Evolutionary conservation across 1,284 basidiomycete genomes (phyloP), one percentile per base, ranked within the genome.

Genomic region (Tranzscheliella williamsii): DNA sequence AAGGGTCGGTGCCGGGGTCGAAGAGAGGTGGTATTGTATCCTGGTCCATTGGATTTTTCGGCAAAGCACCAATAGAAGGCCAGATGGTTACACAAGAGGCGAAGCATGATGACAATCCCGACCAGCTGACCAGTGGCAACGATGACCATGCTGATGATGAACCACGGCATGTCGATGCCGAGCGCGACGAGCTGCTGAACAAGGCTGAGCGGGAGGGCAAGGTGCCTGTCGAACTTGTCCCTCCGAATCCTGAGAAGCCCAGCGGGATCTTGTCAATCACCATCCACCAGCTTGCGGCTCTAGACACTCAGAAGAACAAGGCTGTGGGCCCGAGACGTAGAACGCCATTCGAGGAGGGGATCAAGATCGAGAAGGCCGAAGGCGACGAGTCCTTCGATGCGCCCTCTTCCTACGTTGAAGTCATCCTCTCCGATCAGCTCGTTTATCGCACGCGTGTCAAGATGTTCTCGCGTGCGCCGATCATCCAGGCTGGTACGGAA

Each of bases 401-500:
- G 38, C 78, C 2, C 57, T 77, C 18, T 75, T 79, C 50, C 49
- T 77, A 15, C 42, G 68, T 67, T 42, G 78, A 80, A 42, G 78
- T 81, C 13, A 72, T 79, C 30, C 54, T 81, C 23, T 81, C 80
- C 58, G 80, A 81, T 45, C 70, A 75, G 34, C 61, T 78, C 21
- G 67, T 80, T 2, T 81, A 78, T 43, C 67, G 78, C 4, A 79
- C 79, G 1, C 48, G 80, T 15, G 78, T 79, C 5, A 81, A 81
- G 36, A 30, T 42, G 24, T 36, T 56, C 34, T 78, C 75, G 17
- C 73, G 76, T 1, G 42, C 77, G 24, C 80, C 80, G 5, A 81
- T 80, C 58, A 79, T 78, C 63, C 80, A 81, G 46, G 79, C 80
- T 2, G 67, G 76, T 13, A 77, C 78, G 38, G 80, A 81, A 60